phyloP scores from a whole-genome alignment of 805 yeast species.

The Ogataea pini region DNA sequence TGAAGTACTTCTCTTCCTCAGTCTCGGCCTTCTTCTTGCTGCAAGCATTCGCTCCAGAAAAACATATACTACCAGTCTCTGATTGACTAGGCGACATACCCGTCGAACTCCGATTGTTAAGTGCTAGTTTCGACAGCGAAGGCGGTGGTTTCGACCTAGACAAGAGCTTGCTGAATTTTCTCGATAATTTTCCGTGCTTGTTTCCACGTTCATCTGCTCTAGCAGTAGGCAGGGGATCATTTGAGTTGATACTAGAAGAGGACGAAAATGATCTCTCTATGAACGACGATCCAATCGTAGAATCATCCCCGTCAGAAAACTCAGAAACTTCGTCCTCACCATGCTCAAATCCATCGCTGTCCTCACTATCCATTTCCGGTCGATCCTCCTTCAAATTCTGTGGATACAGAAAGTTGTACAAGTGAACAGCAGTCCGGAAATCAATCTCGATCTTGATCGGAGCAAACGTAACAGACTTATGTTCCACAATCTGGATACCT shows the following conservation, averaged over 20 bases:
- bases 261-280: conserved; percentile 6
- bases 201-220: not conserved
- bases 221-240: not conserved
- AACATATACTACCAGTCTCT: conserved; percentile 5
- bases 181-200: conserved; percentile 9
- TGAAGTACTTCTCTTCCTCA: conserved; percentile 37
- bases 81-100: not conserved
- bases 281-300: conserved; percentile 8
- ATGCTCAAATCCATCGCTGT: not conserved
- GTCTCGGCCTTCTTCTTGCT: conserved; percentile 7
- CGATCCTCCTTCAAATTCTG: conserved; percentile 14
- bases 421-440: conserved; percentile 48
- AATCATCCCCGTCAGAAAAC: not conserved
- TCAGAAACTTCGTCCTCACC: conserved; percentile 8
- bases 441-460: conserved; percentile 63
- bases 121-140: not conserved
- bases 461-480: conserved; percentile 48
- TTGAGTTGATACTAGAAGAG: conserved; percentile 14
- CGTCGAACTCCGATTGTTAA: not conserved
- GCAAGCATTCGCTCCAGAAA: not conserved
- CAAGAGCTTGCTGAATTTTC: conserved; percentile 13
- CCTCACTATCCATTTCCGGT: conserved; percentile 1
- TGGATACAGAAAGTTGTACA: conserved; percentile 41
- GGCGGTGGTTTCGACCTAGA: conserved; percentile 5
- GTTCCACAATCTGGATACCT: conserved; percentile 58